phyloP scores from a whole-genome alignment of 305 asterid genomes.

The Fraxinus greggii region DNA sequence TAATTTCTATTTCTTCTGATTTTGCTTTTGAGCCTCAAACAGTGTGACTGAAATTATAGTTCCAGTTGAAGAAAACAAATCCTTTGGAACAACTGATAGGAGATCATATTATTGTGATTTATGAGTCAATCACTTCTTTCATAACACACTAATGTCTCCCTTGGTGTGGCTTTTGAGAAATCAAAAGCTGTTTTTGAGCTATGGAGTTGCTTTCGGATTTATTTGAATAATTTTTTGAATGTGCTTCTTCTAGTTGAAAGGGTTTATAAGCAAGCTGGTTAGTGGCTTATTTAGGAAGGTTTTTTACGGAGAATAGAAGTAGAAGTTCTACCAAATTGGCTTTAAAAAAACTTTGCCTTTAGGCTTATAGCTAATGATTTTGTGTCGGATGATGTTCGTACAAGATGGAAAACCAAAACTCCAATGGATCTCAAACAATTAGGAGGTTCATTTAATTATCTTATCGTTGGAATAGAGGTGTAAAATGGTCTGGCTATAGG shows the following conservation, averaged over 20 bases:
- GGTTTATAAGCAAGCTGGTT: background rate
- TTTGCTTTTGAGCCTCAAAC: background rate
- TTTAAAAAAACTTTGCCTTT: background rate
- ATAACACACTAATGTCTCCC: background rate
- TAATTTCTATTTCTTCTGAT: background rate
- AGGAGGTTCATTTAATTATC: background rate
- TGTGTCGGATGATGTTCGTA: background rate
- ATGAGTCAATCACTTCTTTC: background rate
- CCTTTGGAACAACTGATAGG: background rate
- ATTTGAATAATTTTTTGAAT: background rate
- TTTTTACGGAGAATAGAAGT: no score
- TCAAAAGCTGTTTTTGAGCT: background rate
- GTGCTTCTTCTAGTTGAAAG: background rate
- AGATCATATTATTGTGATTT: background rate
- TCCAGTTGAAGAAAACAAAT: background rate
- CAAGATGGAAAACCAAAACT: background rate
- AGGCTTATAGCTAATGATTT: background rate
- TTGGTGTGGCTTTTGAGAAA: background rate
- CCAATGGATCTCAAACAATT: background rate
- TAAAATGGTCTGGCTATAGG: background rate
- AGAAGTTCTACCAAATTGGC: background rate
- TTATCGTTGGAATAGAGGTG: background rate
- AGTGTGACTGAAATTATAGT: background rate
- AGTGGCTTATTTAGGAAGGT: background rate
- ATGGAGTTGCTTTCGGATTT: background rate